phyloP scores from a whole-genome alignment of 1,284 basidiomycete genomes.

The Heliocybe sulcata region DNA sequence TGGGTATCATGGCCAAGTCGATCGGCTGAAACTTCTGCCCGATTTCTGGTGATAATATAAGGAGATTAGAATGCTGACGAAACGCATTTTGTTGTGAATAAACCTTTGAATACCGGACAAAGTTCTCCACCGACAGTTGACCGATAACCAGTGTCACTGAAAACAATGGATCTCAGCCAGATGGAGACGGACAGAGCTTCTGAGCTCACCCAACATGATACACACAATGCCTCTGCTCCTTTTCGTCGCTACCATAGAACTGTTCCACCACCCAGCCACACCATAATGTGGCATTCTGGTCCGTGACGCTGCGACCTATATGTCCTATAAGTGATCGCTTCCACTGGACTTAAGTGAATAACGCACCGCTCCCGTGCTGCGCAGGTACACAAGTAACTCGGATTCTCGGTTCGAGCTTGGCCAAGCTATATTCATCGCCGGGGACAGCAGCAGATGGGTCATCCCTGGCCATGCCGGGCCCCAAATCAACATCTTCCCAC shows the following conservation, averaged over 20 bases:
- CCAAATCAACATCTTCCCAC: slow-evolving; percentile 17
- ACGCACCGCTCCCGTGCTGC: slow-evolving; percentile 24
- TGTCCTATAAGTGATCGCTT: background rate
- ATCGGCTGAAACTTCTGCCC: slow-evolving; percentile 24
- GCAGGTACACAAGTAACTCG: slow-evolving; percentile 24
- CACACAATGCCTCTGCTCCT: slow-evolving; percentile 9
- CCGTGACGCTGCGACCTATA: slow-evolving; percentile 20
- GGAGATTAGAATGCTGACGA: background rate
- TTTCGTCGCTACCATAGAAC: background rate
- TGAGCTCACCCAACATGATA: slow-evolving; percentile 19
- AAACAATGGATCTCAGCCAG: background rate
- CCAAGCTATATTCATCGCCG: background rate
- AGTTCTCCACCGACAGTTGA: slow-evolving; percentile 14
- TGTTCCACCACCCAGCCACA: slow-evolving; percentile 24
- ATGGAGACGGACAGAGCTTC: background rate
- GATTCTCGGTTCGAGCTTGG: slow-evolving; percentile 1
- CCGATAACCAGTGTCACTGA: slow-evolving; percentile 25
- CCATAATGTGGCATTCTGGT: slow-evolving; percentile 23
- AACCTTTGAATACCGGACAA: slow-evolving; percentile 24
- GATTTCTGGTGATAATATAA: slow-evolving; percentile 18
- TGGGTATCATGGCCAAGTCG: slow-evolving; percentile 26
- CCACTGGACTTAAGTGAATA: background rate
- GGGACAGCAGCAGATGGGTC: background rate
- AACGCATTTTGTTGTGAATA: background rate
- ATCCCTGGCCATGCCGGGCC: slow-evolving; percentile 2